Base-by-base conservation (phyloP, 495 filamentous ascomycete species). In the Penicillium coffeae region DNA sequence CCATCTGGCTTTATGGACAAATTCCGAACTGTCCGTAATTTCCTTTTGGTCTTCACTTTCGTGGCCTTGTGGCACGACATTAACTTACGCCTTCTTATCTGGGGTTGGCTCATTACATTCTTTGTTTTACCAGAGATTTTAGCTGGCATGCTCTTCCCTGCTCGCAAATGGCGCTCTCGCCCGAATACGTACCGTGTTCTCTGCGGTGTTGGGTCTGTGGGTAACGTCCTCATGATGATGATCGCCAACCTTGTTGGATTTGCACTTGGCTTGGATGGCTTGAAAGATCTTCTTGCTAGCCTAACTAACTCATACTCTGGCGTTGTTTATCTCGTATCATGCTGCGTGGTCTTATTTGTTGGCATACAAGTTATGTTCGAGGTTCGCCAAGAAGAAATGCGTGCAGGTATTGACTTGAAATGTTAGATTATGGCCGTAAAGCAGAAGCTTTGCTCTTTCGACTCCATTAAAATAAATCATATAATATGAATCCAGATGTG, bases 61-160 rank as follows among this genome's bases (percentile, higher is more conserved):
- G 93, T 99, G 21, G 93, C 94, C 5, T 73, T 99, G 33, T 99
- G 93, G 93, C 93, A 99, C 65, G 93, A 99, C 58, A 94, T 99
- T 63, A 83, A 91, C 59, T 79, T 96, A n/a, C 81, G 84, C 37
- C 77, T 99, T 19, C 79, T 99, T 12, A 85, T 93, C 60, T 99
- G 93, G 93, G 90, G 93, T 12, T 99, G 93, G 93, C 73, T 99
- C 41, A 80, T 97, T 36, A 89, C 91, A 3, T 67, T 96, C 9
- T 99, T 99, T 69, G 85, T 99, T 60, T 62, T 96, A 19, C 93
- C 93, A 0, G 94, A 97, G 64, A 75, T 91, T 38, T 64, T 89
- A 12, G 89, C 82, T 7, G 68, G 74, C 0, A 70, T 80, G 34
- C 22, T 89, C 2, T 95, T 97, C 69, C 89, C 90, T 1, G 73